These are phyloP conservation scores for Trametes coccinea DNA, from an alignment of 768 basidiomycete species.

Conservation along the genomic window DNA sequence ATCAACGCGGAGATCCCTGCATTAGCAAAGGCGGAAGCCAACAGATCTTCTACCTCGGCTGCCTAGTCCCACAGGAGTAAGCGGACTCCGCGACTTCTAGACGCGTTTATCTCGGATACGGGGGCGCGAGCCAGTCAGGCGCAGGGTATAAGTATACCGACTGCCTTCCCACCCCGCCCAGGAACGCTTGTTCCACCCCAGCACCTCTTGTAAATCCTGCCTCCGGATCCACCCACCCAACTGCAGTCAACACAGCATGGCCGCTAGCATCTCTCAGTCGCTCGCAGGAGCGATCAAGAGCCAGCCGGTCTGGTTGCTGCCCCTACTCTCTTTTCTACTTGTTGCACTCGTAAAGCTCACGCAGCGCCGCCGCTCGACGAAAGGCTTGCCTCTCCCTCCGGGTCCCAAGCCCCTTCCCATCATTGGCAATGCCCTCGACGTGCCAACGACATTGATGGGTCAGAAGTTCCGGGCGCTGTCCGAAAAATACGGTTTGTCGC, in stretches of 20 bases:
- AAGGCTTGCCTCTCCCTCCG: conserved; percentile 22
- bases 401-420: conserved; percentile 29
- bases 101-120: neutral
- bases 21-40: neutral
- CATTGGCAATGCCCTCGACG: conserved; percentile 29
- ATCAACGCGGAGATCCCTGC: neutral
- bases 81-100: conserved; percentile 1
- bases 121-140: neutral
- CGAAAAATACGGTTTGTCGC: conserved; percentile 19
- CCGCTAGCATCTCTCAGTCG: neutral
- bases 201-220: no score
- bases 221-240: neutral
- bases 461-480: conserved; percentile 20
- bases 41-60: neutral
- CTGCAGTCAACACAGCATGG: neutral
- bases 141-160: conserved; percentile 1
- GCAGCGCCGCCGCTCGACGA: neutral
- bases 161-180: neutral
- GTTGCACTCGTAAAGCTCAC: conserved; percentile 2
- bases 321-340: conserved; percentile 6
- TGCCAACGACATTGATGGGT: conserved; percentile 19
- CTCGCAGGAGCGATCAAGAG: neutral
- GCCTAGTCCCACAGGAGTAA: neutral
- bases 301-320: conserved; percentile 11
- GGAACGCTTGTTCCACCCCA: neutral